These are phyloP conservation scores for Yamadazyma tumulicola DNA, from an alignment of 805 yeast species.

Conservation along the genomic window DNA sequence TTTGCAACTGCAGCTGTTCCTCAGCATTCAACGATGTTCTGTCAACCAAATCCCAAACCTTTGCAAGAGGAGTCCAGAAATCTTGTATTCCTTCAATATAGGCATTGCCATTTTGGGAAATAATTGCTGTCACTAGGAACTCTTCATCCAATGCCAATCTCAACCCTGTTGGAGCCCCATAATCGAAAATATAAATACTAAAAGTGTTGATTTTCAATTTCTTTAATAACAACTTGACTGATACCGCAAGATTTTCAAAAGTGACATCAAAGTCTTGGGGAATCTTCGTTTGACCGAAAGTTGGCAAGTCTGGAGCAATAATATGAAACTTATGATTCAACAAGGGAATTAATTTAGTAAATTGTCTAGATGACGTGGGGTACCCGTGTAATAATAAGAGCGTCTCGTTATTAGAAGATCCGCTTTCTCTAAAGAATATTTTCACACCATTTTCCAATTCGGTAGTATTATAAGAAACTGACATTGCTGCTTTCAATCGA, in stretches of 20 bases:
- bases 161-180: constrained; percentile 42
- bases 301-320: constrained; percentile 46
- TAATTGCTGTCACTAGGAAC: constrained; percentile 23
- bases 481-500: no score
- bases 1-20: constrained; percentile 12
- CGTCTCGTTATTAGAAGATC: constrained; percentile 19
- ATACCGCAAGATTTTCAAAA: constrained; percentile 28
- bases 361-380: constrained; percentile 43
- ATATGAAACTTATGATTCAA: constrained; percentile 33
- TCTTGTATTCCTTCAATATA: constrained; percentile 39
- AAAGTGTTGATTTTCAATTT: constrained; percentile 22
- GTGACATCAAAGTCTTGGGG: constrained; percentile 23
- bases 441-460: constrained; percentile 13
- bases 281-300: constrained; percentile 35
- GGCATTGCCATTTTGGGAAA: constrained; percentile 44
- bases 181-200: constrained; percentile 38
- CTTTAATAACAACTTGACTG: constrained; percentile 28
- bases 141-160: constrained; percentile 35
- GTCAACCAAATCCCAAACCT: constrained; percentile 27
- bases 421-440: constrained; percentile 17
- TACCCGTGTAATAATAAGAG: constrained; percentile 42
- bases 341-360: constrained; percentile 33
- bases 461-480: constrained; percentile 7
- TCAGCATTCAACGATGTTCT: constrained; percentile 4
- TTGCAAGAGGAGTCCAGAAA: constrained; percentile 36